phyloP scores from a whole-genome alignment of 2,329 filamentous ascomycete genomes.

The Fusarium mundagurra region DNA sequence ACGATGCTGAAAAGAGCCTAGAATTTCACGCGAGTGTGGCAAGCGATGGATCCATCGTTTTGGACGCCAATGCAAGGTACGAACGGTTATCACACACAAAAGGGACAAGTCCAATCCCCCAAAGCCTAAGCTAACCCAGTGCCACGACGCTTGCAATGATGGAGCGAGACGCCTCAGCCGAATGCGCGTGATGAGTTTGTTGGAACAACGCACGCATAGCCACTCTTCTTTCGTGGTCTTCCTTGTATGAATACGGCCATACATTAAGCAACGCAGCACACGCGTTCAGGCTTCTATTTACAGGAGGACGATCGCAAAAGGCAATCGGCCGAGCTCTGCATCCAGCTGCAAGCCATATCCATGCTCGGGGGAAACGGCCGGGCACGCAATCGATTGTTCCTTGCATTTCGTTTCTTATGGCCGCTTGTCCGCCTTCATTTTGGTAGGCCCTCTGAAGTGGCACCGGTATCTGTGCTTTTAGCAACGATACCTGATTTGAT shows the following conservation, averaged over 20 bases:
- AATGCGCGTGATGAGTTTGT: constrained; percentile 23
- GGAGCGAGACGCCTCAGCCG: constrained; percentile 28
- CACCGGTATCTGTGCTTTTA: constrained; percentile 7
- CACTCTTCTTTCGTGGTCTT: not conserved
- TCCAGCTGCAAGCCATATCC: constrained; percentile 24
- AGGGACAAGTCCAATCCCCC: constrained; percentile 9
- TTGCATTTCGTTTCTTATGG: constrained; percentile 27
- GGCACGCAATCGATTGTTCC: constrained; percentile 33
- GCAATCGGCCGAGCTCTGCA: constrained; percentile 18
- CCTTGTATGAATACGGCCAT: constrained; percentile 3
- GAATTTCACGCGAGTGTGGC: constrained; percentile 24
- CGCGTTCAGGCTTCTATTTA: constrained; percentile 30
- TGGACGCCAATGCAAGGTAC: constrained; percentile 38
- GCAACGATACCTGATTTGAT: constrained; percentile 10
- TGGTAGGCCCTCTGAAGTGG: constrained; percentile 18
- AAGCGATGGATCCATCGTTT: not conserved
- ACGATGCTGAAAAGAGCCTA: constrained; percentile 24
- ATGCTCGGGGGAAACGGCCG: constrained; percentile 10
- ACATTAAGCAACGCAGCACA: not conserved
- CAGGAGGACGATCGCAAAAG: constrained; percentile 13
- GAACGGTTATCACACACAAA: constrained; percentile 30
- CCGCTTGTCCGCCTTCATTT: constrained; percentile 30
- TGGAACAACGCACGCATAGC: constrained; percentile 8
- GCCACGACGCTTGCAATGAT: constrained; percentile 30
- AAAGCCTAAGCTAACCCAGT: constrained; percentile 9